Base-by-base conservation (phyloP, 805 yeast species). In the Candida boleticola region DNA sequence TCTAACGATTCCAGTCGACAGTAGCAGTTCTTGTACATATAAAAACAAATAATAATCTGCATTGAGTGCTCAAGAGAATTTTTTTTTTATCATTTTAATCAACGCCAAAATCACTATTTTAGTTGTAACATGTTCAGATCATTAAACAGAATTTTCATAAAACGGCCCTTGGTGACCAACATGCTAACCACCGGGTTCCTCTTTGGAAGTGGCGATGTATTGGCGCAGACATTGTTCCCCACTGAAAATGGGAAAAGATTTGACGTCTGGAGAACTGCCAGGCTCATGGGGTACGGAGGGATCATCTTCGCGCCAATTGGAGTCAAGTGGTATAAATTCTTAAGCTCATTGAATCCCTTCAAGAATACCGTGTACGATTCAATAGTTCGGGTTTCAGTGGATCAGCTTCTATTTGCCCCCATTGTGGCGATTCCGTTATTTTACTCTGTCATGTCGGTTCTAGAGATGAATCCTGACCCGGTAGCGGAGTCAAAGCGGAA, bases 351-450 rank as follows among this genome's bases (percentile, higher is more conserved):
- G 2, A 57, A 62, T 25, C 39, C 45, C 6, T 39, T 21, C 13
- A 34, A 19, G 17, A 22, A 27, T 23, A 41, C 23, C 14, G 46
- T 45, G 2, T 42, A 41, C 32, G 49, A 56, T 46, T 57, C 71
- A 0, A 17, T 57, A 3, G 43, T 56, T 1, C 64, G 88, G 37
- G 89, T 85, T 13, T 73, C 76, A 0, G 72, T 76, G 5, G 97
- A 90, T 61, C 97, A 89, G 57, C 52, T 77, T 21, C 46, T 73
- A 0, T 88, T 88, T 74, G 88, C 96, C 0, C 97, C 97, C 1
- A 52, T 84, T 10, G 79, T 69, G 14, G 72, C 83, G 3, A 76
- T 89, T 6, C 90, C 92, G 1, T 57, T 85, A 38, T 90, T 88
- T 61, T 89, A 73, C 55, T 55, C 79, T 1, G 69, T 76, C 31